Base-by-base conservation (phyloP, 2,329 filamentous ascomycete genomes). In the Colletotrichum shisoi region DNA sequence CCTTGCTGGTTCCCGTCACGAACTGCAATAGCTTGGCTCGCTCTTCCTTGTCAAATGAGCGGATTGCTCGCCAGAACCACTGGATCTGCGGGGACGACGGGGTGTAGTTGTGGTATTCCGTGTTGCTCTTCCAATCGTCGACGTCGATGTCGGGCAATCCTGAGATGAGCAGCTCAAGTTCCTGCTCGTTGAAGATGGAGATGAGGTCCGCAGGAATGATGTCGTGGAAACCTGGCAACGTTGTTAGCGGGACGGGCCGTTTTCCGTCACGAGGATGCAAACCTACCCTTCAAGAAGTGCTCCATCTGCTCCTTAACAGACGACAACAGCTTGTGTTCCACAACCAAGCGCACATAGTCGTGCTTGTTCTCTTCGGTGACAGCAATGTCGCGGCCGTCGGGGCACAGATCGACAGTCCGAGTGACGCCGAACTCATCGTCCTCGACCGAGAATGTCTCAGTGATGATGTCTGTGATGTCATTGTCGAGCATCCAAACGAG, bases 291-390 rank as follows among this genome's bases (percentile, higher is more conserved):
- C 57, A 97, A 82, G 84, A 99, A 99, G 72, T 94, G 84, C 76
- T 97, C 92, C 79, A 99, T 90, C 78, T 99, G 95, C 63, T 96
- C 92, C 79, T 94, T 91, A 42, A 99, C 95, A 42, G 95, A 97
- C 21, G 91, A 91, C 60, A 95, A 87, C 53, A 99, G 87, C 74
- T 92, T 94, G 81, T 97, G 93, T 79, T 99, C 94, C 11, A 97
- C 94, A 52, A 99, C 92, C 57, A 94, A 84, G 67, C 94, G 92
- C 62, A 99, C 93, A 76, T 98, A 99, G 71, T 99, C 94, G 71
- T 97, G 92, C 84, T 99, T 99, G 82, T 99, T 99, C 72, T 98
- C 94, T 74, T 99, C 93, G 0, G 94, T 98, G 63, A 99, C 95
- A 0, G 92, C 85, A 70, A 98, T 92, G 77, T 98, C 93, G 74